A percentile compares a stretch with the other conserved stretches of the same genome.
Evolutionary conservation across 2,329 filamentous ascomycete species (phyloP).

Genomic region (Aspergillus pseudoviridinutans): DNA sequence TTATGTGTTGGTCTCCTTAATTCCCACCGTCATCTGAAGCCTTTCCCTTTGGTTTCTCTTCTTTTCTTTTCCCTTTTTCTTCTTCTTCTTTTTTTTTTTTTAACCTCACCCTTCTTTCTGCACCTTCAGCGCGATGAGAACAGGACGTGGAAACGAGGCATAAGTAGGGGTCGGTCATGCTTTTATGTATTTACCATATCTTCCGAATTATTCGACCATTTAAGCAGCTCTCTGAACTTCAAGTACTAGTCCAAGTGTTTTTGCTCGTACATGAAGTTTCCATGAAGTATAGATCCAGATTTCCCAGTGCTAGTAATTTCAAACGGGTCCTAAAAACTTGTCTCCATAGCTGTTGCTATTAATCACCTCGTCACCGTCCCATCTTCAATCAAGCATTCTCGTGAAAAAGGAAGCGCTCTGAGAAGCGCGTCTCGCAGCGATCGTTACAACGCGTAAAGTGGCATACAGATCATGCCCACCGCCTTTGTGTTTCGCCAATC

Average conservation of each 20-base stretch:
- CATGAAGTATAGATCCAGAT: neutral
- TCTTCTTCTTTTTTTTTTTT: conserved; percentile 7
- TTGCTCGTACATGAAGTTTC: neutral
- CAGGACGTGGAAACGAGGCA: conserved; percentile 12
- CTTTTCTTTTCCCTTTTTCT: conserved; percentile 7
- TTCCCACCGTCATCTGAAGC: neutral
- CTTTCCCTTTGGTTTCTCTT: conserved; percentile 3
- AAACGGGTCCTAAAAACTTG: neutral
- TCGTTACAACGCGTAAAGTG: conserved; percentile 21
- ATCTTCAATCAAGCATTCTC: neutral
- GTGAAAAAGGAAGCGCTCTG: neutral
- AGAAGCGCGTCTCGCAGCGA: conserved; percentile 10
- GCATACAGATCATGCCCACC: conserved; percentile 11
- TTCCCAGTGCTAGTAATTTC: neutral
- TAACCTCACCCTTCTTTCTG: conserved; percentile 7
- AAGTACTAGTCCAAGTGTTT: neutral
- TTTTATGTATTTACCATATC: conserved; percentile 24
- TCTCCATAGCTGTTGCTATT: neutral
- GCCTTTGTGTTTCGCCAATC: conserved; percentile 19
- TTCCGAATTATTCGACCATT: conserved; percentile 1
- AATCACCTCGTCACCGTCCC: neutral
- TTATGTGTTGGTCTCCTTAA: conserved; percentile 5
- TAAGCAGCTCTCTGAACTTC: conserved; percentile 12
- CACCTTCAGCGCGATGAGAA: conserved; percentile 6
- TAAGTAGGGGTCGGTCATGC: conserved; percentile 8